Conservation (phyloP, 345 rosid genomes). For the Populus simonii region DNA sequence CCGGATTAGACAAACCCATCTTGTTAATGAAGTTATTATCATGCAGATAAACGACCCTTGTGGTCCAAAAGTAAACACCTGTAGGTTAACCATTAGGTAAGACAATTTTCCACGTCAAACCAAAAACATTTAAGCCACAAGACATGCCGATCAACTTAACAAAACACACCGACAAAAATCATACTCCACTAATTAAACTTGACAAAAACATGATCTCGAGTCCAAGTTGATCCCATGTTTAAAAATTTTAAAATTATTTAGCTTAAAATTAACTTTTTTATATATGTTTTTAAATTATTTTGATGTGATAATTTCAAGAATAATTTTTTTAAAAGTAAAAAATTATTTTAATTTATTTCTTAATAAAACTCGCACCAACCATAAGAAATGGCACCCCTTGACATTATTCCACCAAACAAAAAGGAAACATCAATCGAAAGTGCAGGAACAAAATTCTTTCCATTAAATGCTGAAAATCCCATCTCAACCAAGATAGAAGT, state of each 20-base stretch:
- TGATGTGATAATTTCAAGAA: too few relatives aligned
- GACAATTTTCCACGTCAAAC: not conserved
- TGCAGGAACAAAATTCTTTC: slow-evolving; percentile 3
- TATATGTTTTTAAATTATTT: too few relatives aligned
- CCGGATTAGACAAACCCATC: not conserved
- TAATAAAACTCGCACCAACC: too few relatives aligned
- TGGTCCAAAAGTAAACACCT: not conserved
- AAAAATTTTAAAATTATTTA: too few relatives aligned
- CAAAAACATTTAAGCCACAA: not conserved
- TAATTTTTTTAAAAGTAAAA: too few relatives aligned
- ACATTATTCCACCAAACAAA: not conserved
- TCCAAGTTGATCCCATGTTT: not conserved
- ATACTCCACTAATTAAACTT: not conserved
- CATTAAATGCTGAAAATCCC: slow-evolving; percentile 26
- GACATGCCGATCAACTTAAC: not conserved
- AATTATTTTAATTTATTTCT: too few relatives aligned
- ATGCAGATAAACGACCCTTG: not conserved
- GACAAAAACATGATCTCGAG: not conserved
- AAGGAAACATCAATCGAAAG: not conserved
- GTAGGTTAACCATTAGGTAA: not conserved
- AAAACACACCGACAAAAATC: not conserved
- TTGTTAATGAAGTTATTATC: not conserved
- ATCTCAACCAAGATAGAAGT: slow-evolving; percentile 1
- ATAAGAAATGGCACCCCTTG: not conserved
- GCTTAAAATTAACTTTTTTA: too few relatives aligned